Evolutionary conservation across 495 filamentous ascomycete genomes (phyloP).

Genomic region (Trichoderma orchidacearum): DNA sequence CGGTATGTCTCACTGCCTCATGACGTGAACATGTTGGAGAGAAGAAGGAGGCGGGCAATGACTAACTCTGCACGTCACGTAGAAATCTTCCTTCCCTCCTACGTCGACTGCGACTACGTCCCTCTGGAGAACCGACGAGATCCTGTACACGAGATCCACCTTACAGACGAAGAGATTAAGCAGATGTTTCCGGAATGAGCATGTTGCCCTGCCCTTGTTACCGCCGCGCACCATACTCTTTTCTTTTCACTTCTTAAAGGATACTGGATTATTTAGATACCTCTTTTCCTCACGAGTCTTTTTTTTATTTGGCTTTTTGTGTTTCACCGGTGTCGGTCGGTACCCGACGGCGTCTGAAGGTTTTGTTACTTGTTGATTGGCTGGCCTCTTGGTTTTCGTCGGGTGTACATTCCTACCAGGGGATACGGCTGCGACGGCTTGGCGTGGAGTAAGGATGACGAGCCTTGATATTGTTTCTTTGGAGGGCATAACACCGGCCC

Average conservation of each 20-base stretch:
- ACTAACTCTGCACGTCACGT: not conserved
- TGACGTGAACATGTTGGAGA: not conserved
- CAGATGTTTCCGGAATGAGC: slow-evolving; percentile 37
- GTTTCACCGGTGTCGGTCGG: not conserved
- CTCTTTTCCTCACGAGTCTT: slow-evolving; percentile 2
- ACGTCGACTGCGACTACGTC: slow-evolving; percentile 41
- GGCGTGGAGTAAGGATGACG: not conserved
- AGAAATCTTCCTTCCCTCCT: slow-evolving; percentile 45
- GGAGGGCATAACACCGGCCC: not conserved
- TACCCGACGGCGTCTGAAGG: not conserved
- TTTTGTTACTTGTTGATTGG: not conserved
- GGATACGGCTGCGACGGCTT: not conserved
- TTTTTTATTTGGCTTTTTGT: slow-evolving; percentile 1
- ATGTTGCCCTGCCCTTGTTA: not conserved
- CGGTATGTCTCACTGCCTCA: slow-evolving; percentile 17
- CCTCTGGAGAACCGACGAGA: slow-evolving; percentile 52
- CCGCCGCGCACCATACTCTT: slow-evolving; percentile 9
- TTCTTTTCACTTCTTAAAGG: not conserved
- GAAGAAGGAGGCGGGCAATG: not conserved
- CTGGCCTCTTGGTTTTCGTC: not conserved
- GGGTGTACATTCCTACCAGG: not conserved
- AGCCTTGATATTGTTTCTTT: not conserved
- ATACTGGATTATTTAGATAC: not conserved
- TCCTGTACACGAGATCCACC: slow-evolving; percentile 50
- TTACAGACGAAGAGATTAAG: slow-evolving; percentile 50